Conservation (phyloP, 441 rosid genomes). For the Cnidoscolus chayamansa region DNA sequence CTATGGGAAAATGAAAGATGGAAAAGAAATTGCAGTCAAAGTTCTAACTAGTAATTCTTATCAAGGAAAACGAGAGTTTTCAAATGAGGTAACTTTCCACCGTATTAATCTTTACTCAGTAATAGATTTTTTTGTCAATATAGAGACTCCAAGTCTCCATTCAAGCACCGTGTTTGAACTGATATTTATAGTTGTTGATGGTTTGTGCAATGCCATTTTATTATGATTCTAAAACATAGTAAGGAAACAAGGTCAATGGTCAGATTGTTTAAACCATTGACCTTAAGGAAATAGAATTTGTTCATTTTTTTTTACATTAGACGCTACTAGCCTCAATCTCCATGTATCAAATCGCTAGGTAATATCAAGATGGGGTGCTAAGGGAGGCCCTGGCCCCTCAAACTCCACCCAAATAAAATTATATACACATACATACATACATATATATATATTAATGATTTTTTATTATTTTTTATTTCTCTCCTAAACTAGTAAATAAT, state of each 20-base stretch:
- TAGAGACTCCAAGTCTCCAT: not conserved
- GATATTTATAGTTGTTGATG: not conserved
- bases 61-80: constrained; percentile 91
- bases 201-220: not conserved
- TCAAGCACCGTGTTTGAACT: not conserved
- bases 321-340: not conserved
- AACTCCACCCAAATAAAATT: no score
- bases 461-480: no score
- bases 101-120: not conserved
- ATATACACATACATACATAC: no score
- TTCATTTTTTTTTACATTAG: no score
- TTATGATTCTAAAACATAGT: not conserved
- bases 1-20: constrained; percentile 79
- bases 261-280: not conserved
- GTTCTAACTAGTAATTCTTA: constrained; percentile 70
- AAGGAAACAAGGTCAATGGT: not conserved
- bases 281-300: not conserved
- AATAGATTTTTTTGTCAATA: constrained; percentile 8
- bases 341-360: not conserved
- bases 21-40: constrained; percentile 92
- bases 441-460: no score
- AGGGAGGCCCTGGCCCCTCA: no score
- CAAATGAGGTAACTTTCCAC: constrained; percentile 66
- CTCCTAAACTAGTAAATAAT: no score
- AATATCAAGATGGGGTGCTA: no score